Evolutionary conservation across 495 filamentous ascomycete species (phyloP).

Genomic region (Pseudevernia furfuracea): DNA sequence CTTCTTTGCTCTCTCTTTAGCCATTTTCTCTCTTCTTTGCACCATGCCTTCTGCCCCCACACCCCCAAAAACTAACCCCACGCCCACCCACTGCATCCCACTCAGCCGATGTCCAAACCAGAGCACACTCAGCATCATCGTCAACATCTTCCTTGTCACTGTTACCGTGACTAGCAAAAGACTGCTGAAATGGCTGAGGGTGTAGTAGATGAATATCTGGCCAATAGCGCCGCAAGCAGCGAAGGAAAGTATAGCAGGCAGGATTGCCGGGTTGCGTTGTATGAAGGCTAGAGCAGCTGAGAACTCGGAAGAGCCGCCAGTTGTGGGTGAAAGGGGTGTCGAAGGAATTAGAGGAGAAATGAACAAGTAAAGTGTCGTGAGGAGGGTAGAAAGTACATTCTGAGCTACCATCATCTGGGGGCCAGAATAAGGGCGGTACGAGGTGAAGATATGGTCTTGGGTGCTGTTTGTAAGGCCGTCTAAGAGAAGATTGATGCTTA

Average conservation of each 20-base stretch:
- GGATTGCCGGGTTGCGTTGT: conserved; percentile 63
- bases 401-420: conserved; percentile 99
- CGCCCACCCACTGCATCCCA: conserved; percentile 83
- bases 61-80: conserved; percentile 87
- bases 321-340: conserved; percentile 50
- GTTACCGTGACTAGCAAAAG: conserved; percentile 92
- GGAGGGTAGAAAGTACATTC: conserved; percentile 68
- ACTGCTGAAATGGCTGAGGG: conserved; percentile 81
- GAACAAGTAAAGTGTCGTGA: conserved; percentile 69
- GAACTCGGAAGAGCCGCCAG: conserved; percentile 58
- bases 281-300: conserved; percentile 73
- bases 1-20: conserved; percentile 57
- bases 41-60: conserved; percentile 86
- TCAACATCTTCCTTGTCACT: conserved; percentile 97
- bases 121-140: conserved; percentile 92
- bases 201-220: conserved; percentile 97
- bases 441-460: conserved; percentile 86
- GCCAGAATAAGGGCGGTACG: conserved; percentile 69
- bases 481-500: conserved; percentile 88
- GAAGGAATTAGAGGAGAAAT: conserved; percentile 67
- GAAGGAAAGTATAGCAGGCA: conserved; percentile 81
- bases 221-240: conserved; percentile 88
- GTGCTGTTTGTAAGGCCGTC: conserved; percentile 94
- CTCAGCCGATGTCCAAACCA: conserved; percentile 86
- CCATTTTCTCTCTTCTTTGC: conserved; percentile 71